Evolutionary conservation across 192 early-diverging fungal species (phyloP).

Genomic region (Coemansia sp.): DNA sequence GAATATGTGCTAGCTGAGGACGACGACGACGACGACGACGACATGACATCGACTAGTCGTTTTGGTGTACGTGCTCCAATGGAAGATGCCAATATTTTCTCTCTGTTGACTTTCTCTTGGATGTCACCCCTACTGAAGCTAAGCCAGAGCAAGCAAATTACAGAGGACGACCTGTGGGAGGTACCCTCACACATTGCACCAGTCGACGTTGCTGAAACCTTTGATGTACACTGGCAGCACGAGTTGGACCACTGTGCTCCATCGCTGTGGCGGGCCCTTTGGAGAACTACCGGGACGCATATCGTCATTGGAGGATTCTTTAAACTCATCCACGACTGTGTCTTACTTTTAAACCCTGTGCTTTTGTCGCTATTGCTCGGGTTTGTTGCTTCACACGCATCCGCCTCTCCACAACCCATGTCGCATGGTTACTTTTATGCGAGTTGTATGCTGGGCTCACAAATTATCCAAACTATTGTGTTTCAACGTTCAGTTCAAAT

Average conservation of each 20-base stretch:
- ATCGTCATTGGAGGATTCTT: constrained; percentile 76
- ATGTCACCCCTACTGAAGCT: constrained; percentile 80
- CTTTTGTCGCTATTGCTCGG: constrained; percentile 72
- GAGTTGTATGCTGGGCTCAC: constrained; percentile 71
- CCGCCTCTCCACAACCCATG: constrained; percentile 59
- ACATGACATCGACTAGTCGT: neutral
- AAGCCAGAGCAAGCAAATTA: constrained; percentile 71
- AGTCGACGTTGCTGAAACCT: constrained; percentile 60
- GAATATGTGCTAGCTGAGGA: constrained; percentile 14
- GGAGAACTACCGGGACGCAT: constrained; percentile 62
- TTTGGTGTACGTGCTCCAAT: constrained; percentile 62
- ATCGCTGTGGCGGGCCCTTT: constrained; percentile 67
- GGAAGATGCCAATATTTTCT: constrained; percentile 80
- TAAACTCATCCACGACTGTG: constrained; percentile 74
- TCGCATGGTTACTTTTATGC: constrained; percentile 84
- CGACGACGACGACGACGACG: neutral
- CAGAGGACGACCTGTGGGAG: constrained; percentile 75
- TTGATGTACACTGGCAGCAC: constrained; percentile 69
- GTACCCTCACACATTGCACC: constrained; percentile 66
- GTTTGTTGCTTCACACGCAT: constrained; percentile 47
- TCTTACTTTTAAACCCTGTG: constrained; percentile 78
- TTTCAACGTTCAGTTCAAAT: constrained; percentile 89
- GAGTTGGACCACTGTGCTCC: constrained; percentile 63
- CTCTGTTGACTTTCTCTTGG: constrained; percentile 82
- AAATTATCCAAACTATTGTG: constrained; percentile 73